Base-by-base conservation (phyloP, 768 basidiomycete genomes). In the Grammothele lineata region DNA sequence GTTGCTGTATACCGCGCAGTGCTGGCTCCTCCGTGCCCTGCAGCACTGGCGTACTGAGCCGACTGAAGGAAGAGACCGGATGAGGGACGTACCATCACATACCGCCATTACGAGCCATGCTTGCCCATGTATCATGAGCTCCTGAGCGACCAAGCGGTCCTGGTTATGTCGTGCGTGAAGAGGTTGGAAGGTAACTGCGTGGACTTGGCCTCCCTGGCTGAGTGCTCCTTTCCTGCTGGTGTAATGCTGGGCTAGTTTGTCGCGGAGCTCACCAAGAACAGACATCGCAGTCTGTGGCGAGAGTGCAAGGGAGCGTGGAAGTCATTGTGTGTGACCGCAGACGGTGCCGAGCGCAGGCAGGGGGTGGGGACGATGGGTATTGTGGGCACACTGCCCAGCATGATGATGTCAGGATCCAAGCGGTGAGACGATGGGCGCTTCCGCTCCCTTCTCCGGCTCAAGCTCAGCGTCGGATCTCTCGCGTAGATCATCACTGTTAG, bases 121-220 rank as follows among this genome's bases (percentile, higher is more conserved):
- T n/a, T 49, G 22, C 8, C 27, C 43, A 12, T 18, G 24, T 2
- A 50, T 38, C 12, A 22, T 14, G 19, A 38, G 22, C 26, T 36
- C 18, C 14, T 43, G 22, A 17, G 36, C 26, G 5, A 50, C 48
- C 7, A 45, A n/a, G 5, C 48, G 43, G 30, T 50, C 48, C 18
- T 45, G 14, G 39, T 50, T 50, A 1, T 4, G 5, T 5, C 23
- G 22, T 2, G 5, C 15, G 12, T n/a, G 33, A 5, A 26, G 48
- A 2, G 48, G 48, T 18, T 50, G 37, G 19, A 50, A 50, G 24
- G 38, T 44, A 12, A 41, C 43, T 11, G 24, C 26, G n/a, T 50
- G 37, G 19, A 45, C 23, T 12, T 24, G 19, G 7, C 22, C 42
- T 1, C 32, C 42, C 12, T 7, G 42, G 14, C 32, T 25, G 15